Percentiles rank a stretch among this genome's conserved stretches.
Evolutionary conservation across 2,329 filamentous ascomycete genomes (phyloP).

Genomic region (Alternaria infectoria): DNA sequence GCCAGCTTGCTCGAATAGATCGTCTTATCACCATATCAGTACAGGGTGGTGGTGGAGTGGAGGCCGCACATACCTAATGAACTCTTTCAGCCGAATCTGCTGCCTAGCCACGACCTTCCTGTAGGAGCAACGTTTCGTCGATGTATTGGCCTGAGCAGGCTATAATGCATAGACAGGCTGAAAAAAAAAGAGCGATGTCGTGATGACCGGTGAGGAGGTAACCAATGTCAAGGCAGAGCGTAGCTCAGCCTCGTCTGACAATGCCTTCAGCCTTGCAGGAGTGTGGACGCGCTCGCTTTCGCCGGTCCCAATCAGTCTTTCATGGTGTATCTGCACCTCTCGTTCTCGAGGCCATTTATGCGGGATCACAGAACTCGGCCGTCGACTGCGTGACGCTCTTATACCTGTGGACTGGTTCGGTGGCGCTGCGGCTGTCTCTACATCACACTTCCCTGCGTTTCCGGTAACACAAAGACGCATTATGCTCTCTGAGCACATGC

Average conservation of each 20-base stretch:
- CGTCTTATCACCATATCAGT: constrained; percentile 3
- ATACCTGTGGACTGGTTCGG: constrained; percentile 1
- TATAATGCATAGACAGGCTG: not conserved
- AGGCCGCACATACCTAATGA: constrained; percentile 17
- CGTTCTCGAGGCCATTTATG: not conserved
- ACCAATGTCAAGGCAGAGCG: constrained; percentile 11
- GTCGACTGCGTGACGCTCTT: constrained; percentile 4
- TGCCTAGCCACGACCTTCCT: constrained; percentile 16
- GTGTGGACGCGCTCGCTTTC: constrained; percentile 10
- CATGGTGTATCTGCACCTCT: not conserved
- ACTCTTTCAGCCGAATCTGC: constrained; percentile 7
- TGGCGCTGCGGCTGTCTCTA: constrained; percentile 3
- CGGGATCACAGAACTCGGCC: not conserved
- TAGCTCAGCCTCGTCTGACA: constrained; percentile 20
- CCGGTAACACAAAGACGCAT: not conserved
- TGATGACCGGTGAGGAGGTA: constrained; percentile 22
- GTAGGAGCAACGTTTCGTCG: not conserved
- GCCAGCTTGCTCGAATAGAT: not conserved
- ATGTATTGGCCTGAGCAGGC: constrained; percentile 12
- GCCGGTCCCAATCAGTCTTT: not conserved
- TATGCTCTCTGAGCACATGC: constrained; percentile 8
- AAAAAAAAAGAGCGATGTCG: constrained; percentile 1
- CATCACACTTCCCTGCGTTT: not conserved
- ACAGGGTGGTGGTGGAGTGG: not conserved
- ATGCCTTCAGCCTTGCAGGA: constrained; percentile 17